phyloP scores from a whole-genome alignment of 2,329 filamentous ascomycete species.

The Parafenestella ontariensis region DNA sequence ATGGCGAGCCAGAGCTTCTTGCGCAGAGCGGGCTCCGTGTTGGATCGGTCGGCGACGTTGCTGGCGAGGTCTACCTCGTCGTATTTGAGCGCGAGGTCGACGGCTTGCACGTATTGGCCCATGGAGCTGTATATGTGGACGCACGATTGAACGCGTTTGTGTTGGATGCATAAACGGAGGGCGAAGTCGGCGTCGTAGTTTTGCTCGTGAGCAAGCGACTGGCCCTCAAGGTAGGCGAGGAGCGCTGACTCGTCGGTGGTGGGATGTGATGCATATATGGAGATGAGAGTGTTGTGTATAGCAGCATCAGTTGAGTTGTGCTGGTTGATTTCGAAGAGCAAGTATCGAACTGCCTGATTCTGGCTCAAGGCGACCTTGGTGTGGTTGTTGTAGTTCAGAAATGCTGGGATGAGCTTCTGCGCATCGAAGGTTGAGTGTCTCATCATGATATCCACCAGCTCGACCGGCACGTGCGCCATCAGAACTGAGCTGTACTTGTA shows the following conservation, averaged over 20 bases:
- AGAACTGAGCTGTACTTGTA: constrained; percentile 97
- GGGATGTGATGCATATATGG: constrained; percentile 88
- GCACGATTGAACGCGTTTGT: constrained; percentile 90
- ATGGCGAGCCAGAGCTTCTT: constrained; percentile 97
- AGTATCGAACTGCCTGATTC: constrained; percentile 93
- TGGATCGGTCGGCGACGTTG: constrained; percentile 84
- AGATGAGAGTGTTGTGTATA: constrained; percentile 95
- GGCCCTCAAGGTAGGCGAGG: constrained; percentile 86
- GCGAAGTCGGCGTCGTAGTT: constrained; percentile 96
- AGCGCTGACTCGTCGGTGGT: constrained; percentile 85
- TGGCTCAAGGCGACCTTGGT: constrained; percentile 68
- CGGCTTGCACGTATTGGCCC: constrained; percentile 91
- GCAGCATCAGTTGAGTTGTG: constrained; percentile 81
- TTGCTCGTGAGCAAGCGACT: constrained; percentile 75
- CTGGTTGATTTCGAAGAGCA: constrained; percentile 91
- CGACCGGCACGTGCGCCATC: constrained; percentile 84
- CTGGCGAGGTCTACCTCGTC: constrained; percentile 89
- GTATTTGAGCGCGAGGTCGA: constrained; percentile 89
- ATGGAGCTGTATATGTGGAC: constrained; percentile 98
- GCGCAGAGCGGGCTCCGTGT: constrained; percentile 77
- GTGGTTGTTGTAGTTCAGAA: constrained; percentile 90
- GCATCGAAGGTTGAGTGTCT: constrained; percentile 84
- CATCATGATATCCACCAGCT: constrained; percentile 95
- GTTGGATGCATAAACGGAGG: constrained; percentile 90
- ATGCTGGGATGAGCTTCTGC: constrained; percentile 86